Base-by-base conservation (phyloP, 768 basidiomycete genomes). In the Mycena epipterygia region DNA sequence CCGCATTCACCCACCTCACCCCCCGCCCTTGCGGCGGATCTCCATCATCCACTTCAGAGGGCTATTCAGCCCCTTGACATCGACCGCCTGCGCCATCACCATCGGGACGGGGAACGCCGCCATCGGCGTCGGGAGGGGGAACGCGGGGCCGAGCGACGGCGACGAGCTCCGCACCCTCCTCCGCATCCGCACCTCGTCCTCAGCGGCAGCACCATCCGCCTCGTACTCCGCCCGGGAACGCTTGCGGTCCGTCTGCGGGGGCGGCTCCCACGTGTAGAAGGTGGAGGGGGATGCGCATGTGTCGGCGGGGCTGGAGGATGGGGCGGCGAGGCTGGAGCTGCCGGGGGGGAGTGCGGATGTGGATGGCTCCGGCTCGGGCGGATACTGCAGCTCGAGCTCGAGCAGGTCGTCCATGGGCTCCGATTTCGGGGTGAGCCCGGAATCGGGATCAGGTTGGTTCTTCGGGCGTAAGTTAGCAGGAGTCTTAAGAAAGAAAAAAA, bases 331-430 rank as follows among this genome's bases (percentile, higher is more conserved):
- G 59, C 48, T 25, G 41, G 37, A 3, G 63, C 51, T 32, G 16
- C 35, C 37, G 37, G 33, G 21, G 35, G 27, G 35, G 30, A 5
- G 21, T 19, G 33, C 17, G 8, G 25, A 23, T 23, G n/a, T 17
- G 23, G 14, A 27, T 25, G 41, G 5, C 25, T 23, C 59, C 21
- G 51, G 49, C 17, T 57, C 48, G 35, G 53, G 53, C 42, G 65
- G 65, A 25, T 67, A 67, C 46, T 67, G 65, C 56, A 67, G 48
- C 53, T 65, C 64, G 33, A 65, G 64, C n/a, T 59, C 62, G 33
- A 53, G n/a, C n/a, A n/a, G 39, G 14, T 61, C 61, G 35, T 64
- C 64, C 37, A 64, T 12, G 2, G 29, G 55, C 48, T 67, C 41
- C 37, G 35, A 17, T 27, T 62, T 62, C n/a, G 52, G 52, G 14